Evolutionary conservation across 2,329 filamentous ascomycete genomes (phyloP), one percentile per base, ranked within the genome.

Genomic region (Didymella exigua): DNA sequence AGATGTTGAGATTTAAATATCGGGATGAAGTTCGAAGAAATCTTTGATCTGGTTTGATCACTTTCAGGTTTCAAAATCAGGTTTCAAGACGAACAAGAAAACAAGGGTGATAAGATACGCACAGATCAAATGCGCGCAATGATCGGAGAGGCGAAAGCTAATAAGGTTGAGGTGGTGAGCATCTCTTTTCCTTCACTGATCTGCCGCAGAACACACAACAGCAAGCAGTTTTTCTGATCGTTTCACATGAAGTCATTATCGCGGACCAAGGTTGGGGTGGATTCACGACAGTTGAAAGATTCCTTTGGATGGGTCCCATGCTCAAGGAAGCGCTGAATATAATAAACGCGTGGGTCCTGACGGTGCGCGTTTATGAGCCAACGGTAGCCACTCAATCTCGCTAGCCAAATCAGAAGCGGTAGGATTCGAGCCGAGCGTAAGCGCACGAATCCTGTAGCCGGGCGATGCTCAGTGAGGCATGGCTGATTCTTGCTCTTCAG

Each of bases 331-430:
- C 46, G 52, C 50, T 55, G 46, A 37, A 33, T 50, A 54, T 49
- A 57, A 58, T 54, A 59, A 60, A 57, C 61, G 61, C 59, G 56
- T 58, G 55, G 52, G 52, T 63, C 62, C 62, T 38, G 36, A 38
- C 36, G 36, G 10, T 38, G 36, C 36, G 61, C 62, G 61, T 60
- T 57, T 62, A 59, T 42, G 41, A 45, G 38, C 51, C 47, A 54
- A 60, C 49, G 43, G 46, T 42, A 50, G 43, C 54, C 41, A 47
- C 34, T 50, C 46, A 59, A 56, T 56, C 40, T 51, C 43, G 52
- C 58, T 58, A 62, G 50, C 52, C 59, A 52, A 54, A 57, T 61
- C 50, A 50, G 54, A 48, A 30, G 46, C 58, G 56, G 60, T 55
- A 62, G 60, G 61, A 59, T 62, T 46, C 11, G 11, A 56, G 50